Evolutionary conservation across 352 stramenopile species (phyloP).

Genomic region (Pythium vanterpoolii): DNA sequence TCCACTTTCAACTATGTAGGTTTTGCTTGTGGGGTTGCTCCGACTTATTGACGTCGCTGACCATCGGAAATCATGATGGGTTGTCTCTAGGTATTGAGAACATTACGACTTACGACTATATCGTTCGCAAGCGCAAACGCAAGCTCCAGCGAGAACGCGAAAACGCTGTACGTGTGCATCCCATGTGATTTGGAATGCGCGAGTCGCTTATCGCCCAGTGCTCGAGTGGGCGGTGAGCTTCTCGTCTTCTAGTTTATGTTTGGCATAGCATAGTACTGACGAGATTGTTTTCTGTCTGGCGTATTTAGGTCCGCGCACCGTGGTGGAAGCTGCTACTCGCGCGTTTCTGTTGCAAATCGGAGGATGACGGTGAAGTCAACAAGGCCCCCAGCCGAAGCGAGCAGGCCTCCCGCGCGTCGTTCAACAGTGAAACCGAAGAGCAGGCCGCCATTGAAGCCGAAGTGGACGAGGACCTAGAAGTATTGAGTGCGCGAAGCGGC

Average conservation of each 20-base stretch:
- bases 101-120: constrained; percentile 88
- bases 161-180: constrained; percentile 71
- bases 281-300: not conserved
- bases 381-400: constrained; percentile 33
- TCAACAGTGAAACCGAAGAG: constrained; percentile 65
- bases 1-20: constrained; percentile 85
- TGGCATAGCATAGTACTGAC: not conserved
- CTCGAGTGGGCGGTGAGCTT: constrained; percentile 21
- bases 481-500: constrained; percentile 67
- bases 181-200: constrained; percentile 25
- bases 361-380: constrained; percentile 28
- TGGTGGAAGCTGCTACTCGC: constrained; percentile 26
- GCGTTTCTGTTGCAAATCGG: constrained; percentile 27
- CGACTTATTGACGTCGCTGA: constrained; percentile 1
- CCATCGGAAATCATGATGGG: not conserved
- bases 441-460: constrained; percentile 68
- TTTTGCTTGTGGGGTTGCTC: constrained; percentile 9
- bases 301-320: constrained; percentile 20
- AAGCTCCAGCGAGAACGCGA: constrained; percentile 60
- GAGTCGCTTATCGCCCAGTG: constrained; percentile 22
- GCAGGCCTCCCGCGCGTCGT: constrained; percentile 50
- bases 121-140: constrained; percentile 78
- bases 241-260: not conserved
- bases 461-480: constrained; percentile 76
- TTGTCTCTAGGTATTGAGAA: constrained; percentile 55